Evolutionary conservation across 2,329 filamentous ascomycete species (phyloP).

Genomic region (Pseudocercospora pini-densiflorae): DNA sequence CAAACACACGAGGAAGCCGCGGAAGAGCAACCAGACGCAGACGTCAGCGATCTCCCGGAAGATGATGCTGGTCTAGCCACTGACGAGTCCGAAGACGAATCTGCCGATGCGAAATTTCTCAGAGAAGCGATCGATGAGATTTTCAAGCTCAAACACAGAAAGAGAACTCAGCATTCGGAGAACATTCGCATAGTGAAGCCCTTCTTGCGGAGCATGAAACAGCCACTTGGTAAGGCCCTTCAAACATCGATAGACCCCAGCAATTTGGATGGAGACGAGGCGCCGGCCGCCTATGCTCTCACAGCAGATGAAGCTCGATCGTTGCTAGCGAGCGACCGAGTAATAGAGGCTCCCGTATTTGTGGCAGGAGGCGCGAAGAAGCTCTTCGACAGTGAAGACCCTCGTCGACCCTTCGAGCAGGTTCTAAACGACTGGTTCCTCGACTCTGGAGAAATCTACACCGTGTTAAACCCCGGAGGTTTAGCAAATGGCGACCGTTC

Average conservation of each 20-base stretch:
- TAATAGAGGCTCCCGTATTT: conserved; percentile 19
- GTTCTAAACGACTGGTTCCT: conserved; percentile 18
- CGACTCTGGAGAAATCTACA: not conserved
- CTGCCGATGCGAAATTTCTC: not conserved
- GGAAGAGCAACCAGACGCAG: too few species aligned
- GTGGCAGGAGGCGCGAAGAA: conserved; percentile 16
- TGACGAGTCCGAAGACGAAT: not conserved
- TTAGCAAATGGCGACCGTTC: not conserved
- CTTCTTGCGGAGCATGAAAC: conserved; percentile 5
- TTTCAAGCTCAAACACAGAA: not conserved
- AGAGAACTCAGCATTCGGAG: not conserved
- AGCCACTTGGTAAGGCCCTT: not conserved
- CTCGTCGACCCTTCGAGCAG: conserved; percentile 18
- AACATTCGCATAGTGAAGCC: not conserved
- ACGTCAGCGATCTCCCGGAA: too few species aligned
- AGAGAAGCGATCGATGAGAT: not conserved
- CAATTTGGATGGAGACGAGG: not conserved
- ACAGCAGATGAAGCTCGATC: conserved; percentile 6
- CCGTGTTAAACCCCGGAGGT: not conserved
- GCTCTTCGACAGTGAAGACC: conserved; percentile 7
- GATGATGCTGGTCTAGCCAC: too few species aligned
- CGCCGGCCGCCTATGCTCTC: conserved; percentile 11
- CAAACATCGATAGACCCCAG: not conserved
- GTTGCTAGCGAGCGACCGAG: conserved; percentile 10
- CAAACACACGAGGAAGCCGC: too few species aligned